Conservation (phyloP, 2,329 filamentous ascomycete genomes). For the Cercospora canescens region DNA sequence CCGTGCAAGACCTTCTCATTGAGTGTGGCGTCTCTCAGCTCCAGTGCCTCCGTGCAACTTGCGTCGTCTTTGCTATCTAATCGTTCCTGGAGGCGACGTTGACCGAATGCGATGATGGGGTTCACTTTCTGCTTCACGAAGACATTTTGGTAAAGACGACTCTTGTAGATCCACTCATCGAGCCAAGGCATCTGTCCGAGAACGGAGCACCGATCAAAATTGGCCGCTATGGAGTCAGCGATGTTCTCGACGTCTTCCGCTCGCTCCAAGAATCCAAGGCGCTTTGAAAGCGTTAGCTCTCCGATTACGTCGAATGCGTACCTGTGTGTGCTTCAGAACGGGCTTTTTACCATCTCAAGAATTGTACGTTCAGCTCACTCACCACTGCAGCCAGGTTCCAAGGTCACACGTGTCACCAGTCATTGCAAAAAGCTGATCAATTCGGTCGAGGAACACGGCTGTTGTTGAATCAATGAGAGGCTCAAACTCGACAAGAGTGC, state of each 20-base stretch:
- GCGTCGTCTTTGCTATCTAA: slow-evolving; percentile 18
- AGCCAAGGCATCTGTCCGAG: slow-evolving; percentile 35
- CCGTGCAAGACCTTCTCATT: slow-evolving; percentile 26
- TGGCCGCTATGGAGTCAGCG: slow-evolving; percentile 19
- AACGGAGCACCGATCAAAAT: slow-evolving; percentile 30
- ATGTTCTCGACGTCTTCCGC: slow-evolving; percentile 22
- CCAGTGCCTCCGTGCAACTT: background rate
- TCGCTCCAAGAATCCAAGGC: slow-evolving; percentile 27
- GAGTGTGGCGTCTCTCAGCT: slow-evolving; percentile 21
- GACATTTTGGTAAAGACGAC: slow-evolving; percentile 23
- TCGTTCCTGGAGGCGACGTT: slow-evolving; percentile 26
- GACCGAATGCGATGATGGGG: slow-evolving; percentile 29
- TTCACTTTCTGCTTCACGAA: slow-evolving; percentile 25
- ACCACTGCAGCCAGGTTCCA: slow-evolving; percentile 72
- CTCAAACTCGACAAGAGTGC: slow-evolving; percentile 72
- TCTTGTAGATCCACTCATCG: slow-evolving; percentile 30
- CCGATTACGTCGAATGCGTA: slow-evolving; percentile 30
- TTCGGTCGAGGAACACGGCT: slow-evolving; percentile 55
- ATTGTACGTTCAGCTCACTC: slow-evolving; percentile 42
- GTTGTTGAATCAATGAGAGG: slow-evolving; percentile 75
- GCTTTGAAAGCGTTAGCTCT: slow-evolving; percentile 27
- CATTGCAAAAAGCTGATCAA: slow-evolving; percentile 37
- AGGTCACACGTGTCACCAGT: slow-evolving; percentile 58
- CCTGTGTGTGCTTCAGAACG: background rate
- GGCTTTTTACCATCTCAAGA: too few relatives aligned